Conservation (phyloP, 768 basidiomycete genomes). For the Tylopilus sp. region DNA sequence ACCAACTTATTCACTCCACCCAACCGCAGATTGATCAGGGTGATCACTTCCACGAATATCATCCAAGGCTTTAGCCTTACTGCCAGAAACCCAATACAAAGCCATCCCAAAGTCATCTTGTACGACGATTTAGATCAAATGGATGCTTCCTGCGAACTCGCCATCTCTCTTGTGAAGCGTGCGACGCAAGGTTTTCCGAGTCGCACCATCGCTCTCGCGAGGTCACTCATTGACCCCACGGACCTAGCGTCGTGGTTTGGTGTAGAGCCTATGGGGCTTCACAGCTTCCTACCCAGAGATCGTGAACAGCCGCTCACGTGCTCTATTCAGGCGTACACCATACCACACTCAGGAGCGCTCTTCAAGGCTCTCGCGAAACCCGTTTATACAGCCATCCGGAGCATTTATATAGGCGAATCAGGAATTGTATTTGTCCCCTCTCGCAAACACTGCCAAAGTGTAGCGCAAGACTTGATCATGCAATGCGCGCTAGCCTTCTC, state of each 20-base stretch:
- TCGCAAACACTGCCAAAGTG: conserved; percentile 63
- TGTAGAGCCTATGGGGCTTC: conserved; percentile 58
- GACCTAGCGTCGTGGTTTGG: conserved; percentile 84
- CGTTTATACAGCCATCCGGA: conserved; percentile 69
- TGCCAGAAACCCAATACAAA: conserved; percentile 22
- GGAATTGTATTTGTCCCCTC: conserved; percentile 90
- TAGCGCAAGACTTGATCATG: conserved; percentile 84
- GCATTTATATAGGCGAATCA: conserved; percentile 41
- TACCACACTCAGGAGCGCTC: conserved; percentile 81
- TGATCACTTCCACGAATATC: conserved; percentile 54
- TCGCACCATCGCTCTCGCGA: conserved; percentile 74
- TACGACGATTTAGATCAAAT: conserved; percentile 86
- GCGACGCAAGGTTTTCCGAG: conserved; percentile 58
- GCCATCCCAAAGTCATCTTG: conserved; percentile 61
- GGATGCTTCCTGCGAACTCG: conserved; percentile 78
- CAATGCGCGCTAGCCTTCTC: conserved; percentile 78
- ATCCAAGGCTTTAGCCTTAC: conserved; percentile 40
- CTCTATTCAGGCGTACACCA: conserved; percentile 73
- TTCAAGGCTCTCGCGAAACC: conserved; percentile 93
- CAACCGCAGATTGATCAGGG: conserved; percentile 45
- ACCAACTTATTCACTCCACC: conserved; percentile 35
- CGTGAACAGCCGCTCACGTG: conserved; percentile 76
- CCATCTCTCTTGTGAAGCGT: conserved; percentile 66
- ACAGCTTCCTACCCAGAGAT: conserved; percentile 78
- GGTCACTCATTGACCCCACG: conserved; percentile 74